These are phyloP conservation scores for Avena atlantica DNA, from an alignment of 176 grass and related monocot genomes.

Conservation along the genomic window DNA sequence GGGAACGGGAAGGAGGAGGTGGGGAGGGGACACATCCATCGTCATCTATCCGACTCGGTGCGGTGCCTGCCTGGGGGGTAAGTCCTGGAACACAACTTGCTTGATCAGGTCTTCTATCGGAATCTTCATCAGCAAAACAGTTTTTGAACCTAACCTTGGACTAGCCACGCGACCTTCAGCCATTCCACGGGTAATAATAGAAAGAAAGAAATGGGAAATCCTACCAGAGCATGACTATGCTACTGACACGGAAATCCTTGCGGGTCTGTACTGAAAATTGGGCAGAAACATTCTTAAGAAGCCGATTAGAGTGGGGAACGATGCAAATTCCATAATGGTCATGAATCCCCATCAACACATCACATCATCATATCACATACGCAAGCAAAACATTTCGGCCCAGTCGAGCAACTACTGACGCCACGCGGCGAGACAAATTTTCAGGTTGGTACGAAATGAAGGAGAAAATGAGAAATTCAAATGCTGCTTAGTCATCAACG, in stretches of 20 bases:
- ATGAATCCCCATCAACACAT: background rate
- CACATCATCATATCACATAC: background rate
- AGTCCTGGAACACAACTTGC: background rate
- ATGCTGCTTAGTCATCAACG: background rate
- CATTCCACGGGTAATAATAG: too few relatives aligned
- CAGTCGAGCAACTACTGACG: background rate
- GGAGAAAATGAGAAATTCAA: background rate
- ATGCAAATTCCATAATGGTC: background rate
- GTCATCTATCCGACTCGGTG: constrained; percentile 42
- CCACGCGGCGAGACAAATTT: too few relatives aligned
- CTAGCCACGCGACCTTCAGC: background rate
- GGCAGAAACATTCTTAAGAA: background rate
- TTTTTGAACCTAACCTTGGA: background rate
- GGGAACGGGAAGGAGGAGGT: constrained; percentile 11
- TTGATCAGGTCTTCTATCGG: background rate
- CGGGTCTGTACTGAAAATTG: background rate
- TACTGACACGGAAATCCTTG: background rate
- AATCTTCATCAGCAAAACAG: background rate
- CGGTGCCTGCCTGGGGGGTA: background rate
- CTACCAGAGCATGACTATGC: background rate
- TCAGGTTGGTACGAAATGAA: background rate
- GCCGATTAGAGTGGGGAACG: background rate
- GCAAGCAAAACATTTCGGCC: constrained; percentile 3
- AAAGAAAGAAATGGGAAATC: background rate
- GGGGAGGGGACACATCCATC: constrained; percentile 9